A percentile compares a stretch with the other conserved stretches of the same genome.
phyloP scores from a whole-genome alignment of 495 filamentous ascomycete genomes.

The Aspergillus carlsbadensis region DNA sequence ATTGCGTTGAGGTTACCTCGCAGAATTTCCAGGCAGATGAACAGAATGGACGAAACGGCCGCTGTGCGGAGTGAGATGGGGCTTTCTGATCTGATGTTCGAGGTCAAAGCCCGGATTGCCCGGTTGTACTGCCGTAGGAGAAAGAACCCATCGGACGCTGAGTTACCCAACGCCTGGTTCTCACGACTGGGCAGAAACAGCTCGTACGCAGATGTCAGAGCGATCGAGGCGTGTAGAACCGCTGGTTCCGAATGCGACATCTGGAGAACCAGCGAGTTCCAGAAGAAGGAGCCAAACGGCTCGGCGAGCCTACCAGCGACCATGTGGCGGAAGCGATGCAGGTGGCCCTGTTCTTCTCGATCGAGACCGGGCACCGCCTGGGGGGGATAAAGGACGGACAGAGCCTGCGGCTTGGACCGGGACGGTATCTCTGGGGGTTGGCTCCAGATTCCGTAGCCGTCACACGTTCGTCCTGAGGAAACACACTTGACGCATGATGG shows the following conservation, averaged over 20 bases:
- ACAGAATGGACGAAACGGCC: neutral
- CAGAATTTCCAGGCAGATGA: neutral
- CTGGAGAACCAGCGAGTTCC: neutral
- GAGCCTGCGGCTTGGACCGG: neutral
- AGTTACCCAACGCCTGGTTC: neutral
- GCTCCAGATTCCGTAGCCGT: conserved; percentile 3
- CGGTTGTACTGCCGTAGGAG: conserved; percentile 2
- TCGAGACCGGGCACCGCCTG: neutral
- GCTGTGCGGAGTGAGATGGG: neutral
- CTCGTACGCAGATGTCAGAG: neutral
- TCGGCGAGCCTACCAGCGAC: neutral
- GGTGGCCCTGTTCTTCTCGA: neutral
- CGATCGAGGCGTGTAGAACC: neutral
- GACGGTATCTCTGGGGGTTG: neutral
- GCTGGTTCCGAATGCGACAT: neutral
- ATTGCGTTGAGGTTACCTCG: neutral
- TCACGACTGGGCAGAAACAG: neutral
- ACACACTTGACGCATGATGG: neutral
- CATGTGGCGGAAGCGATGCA: neutral
- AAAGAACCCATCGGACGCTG: neutral
- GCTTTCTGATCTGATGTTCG: neutral
- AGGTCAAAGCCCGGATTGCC: neutral
- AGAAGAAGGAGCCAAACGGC: neutral
- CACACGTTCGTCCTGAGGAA: neutral
- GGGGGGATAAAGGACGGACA: neutral